A percentile compares a stretch with the other conserved stretches of the same genome.
Conservation (phyloP, 2,329 filamentous ascomycete species). For the Cercospora brassicicola region DNA sequence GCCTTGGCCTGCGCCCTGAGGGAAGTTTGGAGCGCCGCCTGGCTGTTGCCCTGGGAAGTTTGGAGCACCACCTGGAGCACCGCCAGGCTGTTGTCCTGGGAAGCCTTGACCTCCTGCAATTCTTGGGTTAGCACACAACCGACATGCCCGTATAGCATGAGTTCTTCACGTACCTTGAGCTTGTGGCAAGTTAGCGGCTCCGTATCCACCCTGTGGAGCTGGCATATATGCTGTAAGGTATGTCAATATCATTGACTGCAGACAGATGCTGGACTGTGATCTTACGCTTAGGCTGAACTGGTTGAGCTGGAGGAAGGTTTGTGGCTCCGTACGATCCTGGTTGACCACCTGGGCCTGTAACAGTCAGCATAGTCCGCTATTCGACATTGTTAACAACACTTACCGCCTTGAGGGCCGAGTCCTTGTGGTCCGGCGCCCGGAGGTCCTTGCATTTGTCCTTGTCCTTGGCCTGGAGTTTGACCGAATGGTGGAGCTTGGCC, state of each 20-base stretch:
- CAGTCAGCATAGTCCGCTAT: background rate
- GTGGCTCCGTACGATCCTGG: background rate
- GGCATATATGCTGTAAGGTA: background rate
- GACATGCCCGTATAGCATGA: no score
- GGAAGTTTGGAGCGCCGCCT: no score
- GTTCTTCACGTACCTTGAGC: background rate
- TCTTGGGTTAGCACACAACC: no score
- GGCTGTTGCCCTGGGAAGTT: no score
- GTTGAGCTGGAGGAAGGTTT: background rate
- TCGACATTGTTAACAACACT: background rate
- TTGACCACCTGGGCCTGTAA: background rate
- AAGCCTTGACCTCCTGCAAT: no score
- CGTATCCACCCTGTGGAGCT: background rate
- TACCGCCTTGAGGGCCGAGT: background rate
- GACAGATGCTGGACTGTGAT: background rate
- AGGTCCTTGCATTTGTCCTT: background rate
- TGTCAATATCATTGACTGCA: background rate
- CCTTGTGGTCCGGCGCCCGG: background rate
- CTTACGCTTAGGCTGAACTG: background rate
- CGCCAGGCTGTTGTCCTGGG: no score
- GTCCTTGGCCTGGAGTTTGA: no score
- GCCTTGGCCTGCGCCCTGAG: no score
- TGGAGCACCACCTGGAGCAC: no score
- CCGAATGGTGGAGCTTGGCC: no score
- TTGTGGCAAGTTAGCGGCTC: background rate